Conservation (phyloP, 345 rosid genomes). For the Reutealis trisperma region DNA sequence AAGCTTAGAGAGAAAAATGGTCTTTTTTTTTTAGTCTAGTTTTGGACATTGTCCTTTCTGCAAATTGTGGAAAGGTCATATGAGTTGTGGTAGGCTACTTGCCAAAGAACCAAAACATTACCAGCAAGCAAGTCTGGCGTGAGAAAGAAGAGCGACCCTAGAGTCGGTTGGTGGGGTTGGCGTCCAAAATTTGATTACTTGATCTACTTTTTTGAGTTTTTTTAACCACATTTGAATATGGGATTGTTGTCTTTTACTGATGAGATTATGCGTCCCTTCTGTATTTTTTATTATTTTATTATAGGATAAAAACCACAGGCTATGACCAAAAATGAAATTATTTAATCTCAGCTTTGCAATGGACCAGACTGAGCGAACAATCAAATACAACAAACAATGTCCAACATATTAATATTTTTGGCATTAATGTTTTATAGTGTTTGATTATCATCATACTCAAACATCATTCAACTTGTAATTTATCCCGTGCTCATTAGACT, state of each 20-base stretch:
- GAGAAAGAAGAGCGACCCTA: slow-evolving; percentile 5
- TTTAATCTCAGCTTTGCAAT: neutral
- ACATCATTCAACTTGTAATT: too few species aligned
- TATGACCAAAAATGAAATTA: neutral
- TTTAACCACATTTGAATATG: neutral
- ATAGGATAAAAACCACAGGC: neutral
- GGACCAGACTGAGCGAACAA: neutral
- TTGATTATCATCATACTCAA: neutral
- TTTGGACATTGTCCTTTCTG: slow-evolving; percentile 14
- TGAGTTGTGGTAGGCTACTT: slow-evolving; percentile 50
- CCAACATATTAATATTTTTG: too few species aligned
- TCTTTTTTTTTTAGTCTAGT: neutral
- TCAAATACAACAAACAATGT: neutral
- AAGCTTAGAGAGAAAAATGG: neutral
- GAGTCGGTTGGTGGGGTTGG: slow-evolving; percentile 45
- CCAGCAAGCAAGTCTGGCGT: slow-evolving; percentile 40
- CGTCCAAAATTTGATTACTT: slow-evolving; percentile 43
- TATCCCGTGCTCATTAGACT: too few species aligned
- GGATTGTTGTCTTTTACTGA: neutral
- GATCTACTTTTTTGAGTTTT: neutral
- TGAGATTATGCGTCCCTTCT: slow-evolving; percentile 9
- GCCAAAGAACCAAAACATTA: slow-evolving; percentile 49
- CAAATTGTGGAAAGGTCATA: slow-evolving; percentile 18
- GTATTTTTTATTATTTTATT: neutral
- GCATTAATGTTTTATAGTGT: neutral